Base-by-base conservation (phyloP, 495 filamentous ascomycete species). In the Penicillium malachiteum region DNA sequence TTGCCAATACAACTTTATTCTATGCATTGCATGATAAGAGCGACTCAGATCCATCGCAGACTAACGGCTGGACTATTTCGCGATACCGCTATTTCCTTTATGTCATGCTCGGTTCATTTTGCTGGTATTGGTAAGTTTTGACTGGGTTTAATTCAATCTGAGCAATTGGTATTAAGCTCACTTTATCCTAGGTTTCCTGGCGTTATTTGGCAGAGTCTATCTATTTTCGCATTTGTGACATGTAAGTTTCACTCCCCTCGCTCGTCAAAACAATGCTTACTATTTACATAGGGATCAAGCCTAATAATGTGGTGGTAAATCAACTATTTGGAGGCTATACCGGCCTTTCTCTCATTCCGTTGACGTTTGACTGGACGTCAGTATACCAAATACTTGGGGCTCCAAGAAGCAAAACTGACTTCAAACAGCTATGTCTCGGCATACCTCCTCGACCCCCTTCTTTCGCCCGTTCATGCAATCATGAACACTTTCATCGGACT, bases 331-430 rank as follows among this genome's bases (percentile, higher is more conserved):
- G 83, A 0, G 79, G 78, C 14, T 66, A 66, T 1, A 83, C 81
- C 5, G 83, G 83, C 0, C 54, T 87, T 21, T 83, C 80, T 0
- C 48, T 87, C 32, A 55, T 85, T 7, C 83, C 83, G 10, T 78
- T 87, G 41, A 87, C 82, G 6, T 84, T 87, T 54, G 83, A 87
- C 67, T 87, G 83, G 84, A 84, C 81, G 39, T 80, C 30, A 42
- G 58, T 56, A 26, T 26, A 26, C 21, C 21, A 26, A 26, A 26
- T 26, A 26, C 4, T 26, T 4, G 21, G 4, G 21, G 4, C 21
- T 26, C 21, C 4, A 26, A 26, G 21, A 1, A 39, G 3, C 17
- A 9, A 35, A 34, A 13, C 47, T 60, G 18, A 54, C n/a, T 14
- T 10, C 9, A 14, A 42, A 3, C 34, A 64, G 58, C 10, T 65